Conservation (phyloP, 495 filamentous ascomycete species). For the Hypoxylon intermedium region DNA sequence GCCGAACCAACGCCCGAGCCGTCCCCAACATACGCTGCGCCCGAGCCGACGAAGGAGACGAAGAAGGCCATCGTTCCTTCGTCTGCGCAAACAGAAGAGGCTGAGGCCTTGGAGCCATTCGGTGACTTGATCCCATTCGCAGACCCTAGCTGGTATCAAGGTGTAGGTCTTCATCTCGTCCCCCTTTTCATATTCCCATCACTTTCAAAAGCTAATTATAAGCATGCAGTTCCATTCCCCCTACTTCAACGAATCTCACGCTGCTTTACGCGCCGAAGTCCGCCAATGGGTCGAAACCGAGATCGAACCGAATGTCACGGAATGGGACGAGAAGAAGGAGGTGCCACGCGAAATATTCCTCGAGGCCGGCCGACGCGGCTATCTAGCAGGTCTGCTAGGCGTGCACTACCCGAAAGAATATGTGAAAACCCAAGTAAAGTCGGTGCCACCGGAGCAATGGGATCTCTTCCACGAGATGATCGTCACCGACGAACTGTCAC, state of each 20-base stretch:
- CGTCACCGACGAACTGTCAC: slow-evolving; percentile 90
- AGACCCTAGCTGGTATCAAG: slow-evolving; percentile 96
- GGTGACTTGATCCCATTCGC: slow-evolving; percentile 89
- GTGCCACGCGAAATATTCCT: slow-evolving; percentile 90
- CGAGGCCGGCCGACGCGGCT: slow-evolving; percentile 91
- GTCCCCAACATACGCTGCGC: slow-evolving; percentile 59
- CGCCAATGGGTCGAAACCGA: slow-evolving; percentile 89
- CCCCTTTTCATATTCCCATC: neutral
- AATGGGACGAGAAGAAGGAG: slow-evolving; percentile 95
- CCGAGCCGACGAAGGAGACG: slow-evolving; percentile 60
- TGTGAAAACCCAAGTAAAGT: slow-evolving; percentile 71
- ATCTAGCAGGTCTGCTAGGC: slow-evolving; percentile 88
- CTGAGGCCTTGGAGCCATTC: slow-evolving; percentile 80
- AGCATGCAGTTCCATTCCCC: slow-evolving; percentile 88
- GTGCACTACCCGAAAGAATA: slow-evolving; percentile 78
- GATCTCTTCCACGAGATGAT: slow-evolving; percentile 98
- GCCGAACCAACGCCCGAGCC: slow-evolving; percentile 48
- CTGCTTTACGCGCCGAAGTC: slow-evolving; percentile 84
- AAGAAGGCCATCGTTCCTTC: slow-evolving; percentile 57
- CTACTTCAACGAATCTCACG: slow-evolving; percentile 94
- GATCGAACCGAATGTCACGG: slow-evolving; percentile 88
- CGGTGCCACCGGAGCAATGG: slow-evolving; percentile 88
- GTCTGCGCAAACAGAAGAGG: slow-evolving; percentile 54
- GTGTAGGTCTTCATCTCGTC: slow-evolving; percentile 57
- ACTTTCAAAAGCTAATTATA: slow-evolving; percentile 10